Evolutionary conservation across 169 alveolate species (phyloP).

Genomic region (Besnoitia besnoiti): DNA sequence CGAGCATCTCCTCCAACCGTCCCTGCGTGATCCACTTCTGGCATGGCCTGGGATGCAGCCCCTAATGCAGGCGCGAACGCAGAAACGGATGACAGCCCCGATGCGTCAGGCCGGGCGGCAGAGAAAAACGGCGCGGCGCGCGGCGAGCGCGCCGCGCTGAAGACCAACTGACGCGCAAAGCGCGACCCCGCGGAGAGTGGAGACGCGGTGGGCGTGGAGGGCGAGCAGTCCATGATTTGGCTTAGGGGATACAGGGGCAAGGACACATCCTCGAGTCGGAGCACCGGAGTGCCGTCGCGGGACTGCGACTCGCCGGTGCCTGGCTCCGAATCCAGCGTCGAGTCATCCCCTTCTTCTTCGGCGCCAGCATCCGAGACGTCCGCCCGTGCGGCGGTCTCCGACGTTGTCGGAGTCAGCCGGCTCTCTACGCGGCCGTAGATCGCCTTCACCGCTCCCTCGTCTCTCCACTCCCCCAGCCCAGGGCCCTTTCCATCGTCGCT

Average conservation of each 20-base stretch:
- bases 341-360: too few species aligned
- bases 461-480: too few species aligned
- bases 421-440: too few species aligned
- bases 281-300: background rate
- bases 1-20: background rate
- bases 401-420: background rate
- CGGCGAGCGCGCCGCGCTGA: slow-evolving; percentile 11
- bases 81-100: background rate
- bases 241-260: background rate
- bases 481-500: background rate
- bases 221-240: background rate
- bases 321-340: too few species aligned
- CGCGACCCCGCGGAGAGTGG: background rate
- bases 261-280: background rate
- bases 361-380: too few species aligned
- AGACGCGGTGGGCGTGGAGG: slow-evolving; percentile 1
- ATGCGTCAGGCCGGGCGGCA: background rate
- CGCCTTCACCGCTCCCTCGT: too few species aligned
- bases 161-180: slow-evolving; percentile 6
- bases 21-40: background rate
- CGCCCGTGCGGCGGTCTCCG: background rate
- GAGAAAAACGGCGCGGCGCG: background rate
- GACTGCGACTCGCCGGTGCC: background rate
- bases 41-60: background rate
- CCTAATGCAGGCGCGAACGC: background rate